Evolutionary conservation across 2,329 filamentous ascomycete genomes (phyloP).

Genomic region (Aspergillus hortae): DNA sequence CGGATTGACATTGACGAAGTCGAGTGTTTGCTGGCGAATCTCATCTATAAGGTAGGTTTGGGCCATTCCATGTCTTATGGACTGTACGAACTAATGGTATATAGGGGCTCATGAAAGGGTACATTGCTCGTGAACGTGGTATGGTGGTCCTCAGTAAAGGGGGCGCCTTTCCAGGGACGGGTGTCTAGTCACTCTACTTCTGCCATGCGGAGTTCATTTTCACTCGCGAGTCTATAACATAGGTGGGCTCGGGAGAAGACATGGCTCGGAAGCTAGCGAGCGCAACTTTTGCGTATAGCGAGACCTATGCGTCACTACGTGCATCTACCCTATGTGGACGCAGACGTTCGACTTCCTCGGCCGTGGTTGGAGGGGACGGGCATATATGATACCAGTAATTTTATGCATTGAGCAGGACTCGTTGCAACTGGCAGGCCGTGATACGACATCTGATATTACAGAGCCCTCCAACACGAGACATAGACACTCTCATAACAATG

Average conservation of each 20-base stretch:
- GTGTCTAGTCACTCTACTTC: constrained; percentile 44
- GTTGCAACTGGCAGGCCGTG: neutral
- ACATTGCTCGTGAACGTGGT: constrained; percentile 85
- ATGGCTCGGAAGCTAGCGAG: no score
- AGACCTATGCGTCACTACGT: no score
- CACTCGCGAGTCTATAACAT: no score
- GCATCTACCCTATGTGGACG: no score
- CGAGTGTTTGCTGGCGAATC: constrained; percentile 89
- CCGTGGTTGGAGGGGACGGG: no score
- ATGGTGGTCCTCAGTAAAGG: constrained; percentile 91
- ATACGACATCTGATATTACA: no score
- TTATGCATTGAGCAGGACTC: neutral
- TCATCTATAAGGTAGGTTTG: constrained; percentile 90
- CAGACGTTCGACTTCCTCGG: no score
- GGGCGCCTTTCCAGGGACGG: constrained; percentile 90
- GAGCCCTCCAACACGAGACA: no score
- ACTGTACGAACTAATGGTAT: constrained; percentile 14
- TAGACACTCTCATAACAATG: no score
- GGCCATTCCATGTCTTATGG: neutral
- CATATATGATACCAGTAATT: neutral
- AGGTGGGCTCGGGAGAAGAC: no score
- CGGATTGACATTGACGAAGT: constrained; percentile 84
- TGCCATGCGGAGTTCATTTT: no score
- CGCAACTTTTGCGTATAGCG: no score
- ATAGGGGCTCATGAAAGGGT: constrained; percentile 96